A percentile compares a stretch with the other conserved stretches of the same genome.
Evolutionary conservation across 768 basidiomycete species (phyloP).

Genomic region (Naganishia onofrii): DNA sequence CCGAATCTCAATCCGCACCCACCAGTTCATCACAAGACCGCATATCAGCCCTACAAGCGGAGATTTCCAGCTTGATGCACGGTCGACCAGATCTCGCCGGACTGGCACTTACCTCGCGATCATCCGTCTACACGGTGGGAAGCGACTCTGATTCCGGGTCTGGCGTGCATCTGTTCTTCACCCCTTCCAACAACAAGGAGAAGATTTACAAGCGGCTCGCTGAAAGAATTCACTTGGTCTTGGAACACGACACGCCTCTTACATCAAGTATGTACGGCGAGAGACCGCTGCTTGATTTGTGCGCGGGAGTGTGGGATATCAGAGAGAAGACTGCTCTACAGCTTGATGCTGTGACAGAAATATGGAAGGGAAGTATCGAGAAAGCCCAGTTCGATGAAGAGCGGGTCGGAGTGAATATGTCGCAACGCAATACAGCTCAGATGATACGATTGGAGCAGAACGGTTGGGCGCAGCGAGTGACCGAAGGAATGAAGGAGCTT

Average conservation of each 20-base stretch:
- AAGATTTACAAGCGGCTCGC: conserved; percentile 20
- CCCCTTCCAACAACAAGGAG: conserved; percentile 26
- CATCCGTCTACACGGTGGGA: background rate
- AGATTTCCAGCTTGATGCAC: conserved; percentile 31
- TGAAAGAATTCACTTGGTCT: conserved; percentile 11
- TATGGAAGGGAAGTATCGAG: conserved; percentile 35
- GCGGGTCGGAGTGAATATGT: conserved; percentile 1
- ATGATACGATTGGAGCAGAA: conserved; percentile 3
- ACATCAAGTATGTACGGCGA: conserved; percentile 20
- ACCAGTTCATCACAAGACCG: conserved; percentile 30
- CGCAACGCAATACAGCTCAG: background rate
- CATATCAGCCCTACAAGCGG: conserved; percentile 32
- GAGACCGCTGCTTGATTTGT: conserved; percentile 41
- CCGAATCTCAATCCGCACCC: background rate
- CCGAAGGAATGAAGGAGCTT: conserved; percentile 39
- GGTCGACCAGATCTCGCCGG: conserved; percentile 34
- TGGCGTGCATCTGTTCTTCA: conserved; percentile 23
- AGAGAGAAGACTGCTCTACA: conserved; percentile 37
- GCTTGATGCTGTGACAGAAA: conserved; percentile 38
- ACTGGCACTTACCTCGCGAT: conserved; percentile 27
- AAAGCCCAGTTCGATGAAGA: conserved; percentile 19
- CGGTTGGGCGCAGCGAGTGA: conserved; percentile 34
- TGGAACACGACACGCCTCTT: conserved; percentile 17
- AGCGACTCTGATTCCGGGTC: background rate
- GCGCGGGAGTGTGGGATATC: conserved; percentile 47